Evolutionary conservation across 2,329 filamentous ascomycete genomes (phyloP).

Genomic region (Xylaria arbuscula): DNA sequence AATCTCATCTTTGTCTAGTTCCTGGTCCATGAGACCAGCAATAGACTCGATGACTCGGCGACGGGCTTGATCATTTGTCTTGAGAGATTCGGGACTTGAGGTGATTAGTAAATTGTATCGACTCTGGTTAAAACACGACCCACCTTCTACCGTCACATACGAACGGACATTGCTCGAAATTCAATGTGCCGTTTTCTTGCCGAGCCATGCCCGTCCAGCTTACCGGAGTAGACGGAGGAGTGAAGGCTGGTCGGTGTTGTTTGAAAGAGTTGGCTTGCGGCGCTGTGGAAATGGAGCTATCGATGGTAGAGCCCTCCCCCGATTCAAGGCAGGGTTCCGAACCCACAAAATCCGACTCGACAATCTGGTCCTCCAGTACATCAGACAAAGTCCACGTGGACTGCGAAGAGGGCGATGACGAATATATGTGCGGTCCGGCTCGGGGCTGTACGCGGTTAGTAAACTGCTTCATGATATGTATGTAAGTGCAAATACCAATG

Average conservation of each 20-base stretch:
- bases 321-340: slow-evolving; percentile 17
- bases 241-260: slow-evolving; percentile 37
- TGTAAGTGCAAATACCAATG: slow-evolving; percentile 51
- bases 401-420: slow-evolving; percentile 28
- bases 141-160: slow-evolving; percentile 37
- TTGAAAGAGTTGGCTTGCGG: slow-evolving; percentile 21
- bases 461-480: slow-evolving; percentile 18
- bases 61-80: slow-evolving; percentile 18
- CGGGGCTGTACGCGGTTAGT: slow-evolving; percentile 34
- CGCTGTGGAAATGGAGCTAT: slow-evolving; percentile 18
- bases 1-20: slow-evolving; percentile 11
- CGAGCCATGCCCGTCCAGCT: slow-evolving; percentile 22
- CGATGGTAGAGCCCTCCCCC: slow-evolving; percentile 9
- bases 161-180: slow-evolving; percentile 35
- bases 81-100: slow-evolving; percentile 29
- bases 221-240: slow-evolving; percentile 42
- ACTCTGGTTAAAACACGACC: neutral
- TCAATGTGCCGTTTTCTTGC: slow-evolving; percentile 26
- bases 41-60: slow-evolving; percentile 28
- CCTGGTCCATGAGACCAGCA: slow-evolving; percentile 24
- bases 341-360: slow-evolving; percentile 24
- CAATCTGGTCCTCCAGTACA: slow-evolving; percentile 25
- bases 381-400: slow-evolving; percentile 26
- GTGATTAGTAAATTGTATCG: slow-evolving; percentile 17
- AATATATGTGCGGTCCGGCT: neutral